phyloP scores from a whole-genome alignment of 495 filamentous ascomycete genomes.

The Diplogelasinospora grovesii region DNA sequence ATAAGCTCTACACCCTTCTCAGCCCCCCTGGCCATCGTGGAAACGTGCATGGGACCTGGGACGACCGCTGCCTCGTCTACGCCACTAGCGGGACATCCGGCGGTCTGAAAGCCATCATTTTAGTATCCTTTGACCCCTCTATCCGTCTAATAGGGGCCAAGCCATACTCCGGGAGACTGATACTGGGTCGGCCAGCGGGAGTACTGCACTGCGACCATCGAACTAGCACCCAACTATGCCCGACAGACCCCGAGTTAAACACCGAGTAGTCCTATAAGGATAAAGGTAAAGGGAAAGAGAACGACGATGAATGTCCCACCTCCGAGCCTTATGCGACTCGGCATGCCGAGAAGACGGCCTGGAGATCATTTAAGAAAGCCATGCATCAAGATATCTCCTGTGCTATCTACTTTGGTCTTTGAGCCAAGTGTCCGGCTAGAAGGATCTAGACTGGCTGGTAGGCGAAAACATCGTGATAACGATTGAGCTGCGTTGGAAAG shows the following conservation, averaged over 20 bases:
- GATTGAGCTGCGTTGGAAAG: too few relatives aligned
- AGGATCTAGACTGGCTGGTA: too few relatives aligned
- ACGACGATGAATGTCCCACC: neutral
- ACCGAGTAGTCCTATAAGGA: neutral
- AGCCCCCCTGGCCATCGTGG: constrained; percentile 47
- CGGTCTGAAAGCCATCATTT: constrained; percentile 45
- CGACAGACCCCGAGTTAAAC: constrained; percentile 6
- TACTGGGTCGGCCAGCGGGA: neutral
- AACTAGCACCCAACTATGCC: neutral
- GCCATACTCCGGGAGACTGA: constrained; percentile 11
- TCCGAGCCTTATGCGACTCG: constrained; percentile 1
- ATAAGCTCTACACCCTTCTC: constrained; percentile 48
- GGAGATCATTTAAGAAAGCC: constrained; percentile 23
- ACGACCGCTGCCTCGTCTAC: constrained; percentile 59
- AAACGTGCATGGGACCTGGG: constrained; percentile 45
- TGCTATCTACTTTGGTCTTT: constrained; percentile 28
- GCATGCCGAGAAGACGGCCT: constrained; percentile 4
- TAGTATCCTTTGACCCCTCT: constrained; percentile 59
- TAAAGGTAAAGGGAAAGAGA: constrained; percentile 14
- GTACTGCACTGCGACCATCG: constrained; percentile 2
- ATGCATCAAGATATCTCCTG: constrained; percentile 24
- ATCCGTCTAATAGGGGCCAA: constrained; percentile 18
- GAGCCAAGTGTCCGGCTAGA: too few relatives aligned
- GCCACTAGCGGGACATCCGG: constrained; percentile 33
- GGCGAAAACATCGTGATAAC: too few relatives aligned